A percentile compares a stretch with the other conserved stretches of the same genome.
These are phyloP conservation scores for Saccharomyces hybrid DNA, from an alignment of 1,139 yeast genomes.

Conservation along the genomic window DNA sequence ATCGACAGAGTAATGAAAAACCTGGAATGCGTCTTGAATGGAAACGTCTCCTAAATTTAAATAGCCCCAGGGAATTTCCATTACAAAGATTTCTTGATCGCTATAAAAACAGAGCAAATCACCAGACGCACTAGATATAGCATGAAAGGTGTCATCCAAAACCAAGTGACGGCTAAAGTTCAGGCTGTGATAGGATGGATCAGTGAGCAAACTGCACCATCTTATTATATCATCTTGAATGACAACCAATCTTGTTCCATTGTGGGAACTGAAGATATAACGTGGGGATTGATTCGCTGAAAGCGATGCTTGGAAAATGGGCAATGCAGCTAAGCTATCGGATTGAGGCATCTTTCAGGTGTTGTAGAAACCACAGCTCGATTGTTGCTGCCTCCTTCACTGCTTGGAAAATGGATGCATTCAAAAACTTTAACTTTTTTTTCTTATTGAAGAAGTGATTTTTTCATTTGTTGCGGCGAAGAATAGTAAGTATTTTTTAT, in stretches of 20 bases:
- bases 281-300: conserved; percentile 3
- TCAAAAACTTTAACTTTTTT: background rate
- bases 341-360: background rate
- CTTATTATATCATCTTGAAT: conserved; percentile 17
- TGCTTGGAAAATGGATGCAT: conserved; percentile 11
- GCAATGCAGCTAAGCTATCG: background rate
- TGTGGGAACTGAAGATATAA: conserved; percentile 13
- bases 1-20: conserved; percentile 9
- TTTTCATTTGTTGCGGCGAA: background rate
- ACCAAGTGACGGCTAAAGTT: background rate
- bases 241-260: conserved; percentile 16
- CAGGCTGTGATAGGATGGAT: background rate
- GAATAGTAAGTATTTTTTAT: background rate
- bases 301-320: background rate
- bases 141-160: conserved; percentile 14
- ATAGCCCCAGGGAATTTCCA: conserved; percentile 29
- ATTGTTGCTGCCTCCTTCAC: background rate
- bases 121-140: conserved; percentile 35
- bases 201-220: conserved; percentile 16
- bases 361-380: background rate
- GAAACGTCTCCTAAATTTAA: conserved; percentile 9
- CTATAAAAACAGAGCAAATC: conserved; percentile 38
- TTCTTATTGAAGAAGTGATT: background rate
- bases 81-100: conserved; percentile 30
- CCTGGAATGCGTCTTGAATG: conserved; percentile 17